Base-by-base conservation (phyloP, 345 rosid species). In the Melaleuca quinquenervia region DNA sequence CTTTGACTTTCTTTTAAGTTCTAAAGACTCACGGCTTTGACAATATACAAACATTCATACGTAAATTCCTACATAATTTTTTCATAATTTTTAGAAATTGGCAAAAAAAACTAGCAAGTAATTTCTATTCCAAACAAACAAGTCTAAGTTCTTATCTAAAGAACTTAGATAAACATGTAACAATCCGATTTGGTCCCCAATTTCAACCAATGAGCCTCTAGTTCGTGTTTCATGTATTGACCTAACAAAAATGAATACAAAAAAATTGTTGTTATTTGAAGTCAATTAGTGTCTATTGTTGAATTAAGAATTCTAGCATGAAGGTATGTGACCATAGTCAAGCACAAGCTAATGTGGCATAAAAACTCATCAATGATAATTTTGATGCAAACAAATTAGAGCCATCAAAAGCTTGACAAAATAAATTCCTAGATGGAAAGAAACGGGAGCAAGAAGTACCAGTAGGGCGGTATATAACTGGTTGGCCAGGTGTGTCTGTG, bases 391-490 rank as follows among this genome's bases (percentile, higher is more conserved):
- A 36, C 78, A 70, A 32, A 36, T 70, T 70, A 32, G 48, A 70
- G 48, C 48, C 48, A 36, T 36, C 1, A 7, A 70, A 21, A 70
- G 24, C 48, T 70, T 70, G 14, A 70, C 7, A 4, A 82, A 50
- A 82, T 50, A 82, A 15, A 62, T 21, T 50, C 24, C 49, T 45
- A 58, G 32, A 9, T 60, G 22, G 44, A 49, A 58, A 51, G 20
- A n/a, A 50, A 48, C 27, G 22, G 27, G 13, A 27, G 29, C 56
- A 84, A 84, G 20, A 11, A 52, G 82, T 91, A 97, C 99, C 99
- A 75, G 98, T 97, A 84, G 99, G 95, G 58, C 91, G 97, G 84
- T 86, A 96, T 89, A 97, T 89, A 50, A 88, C 88, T 4, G 97
- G 94, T 84, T 91, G 89, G 48, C 97, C 99, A 5, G 97, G 89